These are phyloP conservation scores for Xerophyta viscosa DNA, from an alignment of 106 monocot species.

Conservation along the genomic window DNA sequence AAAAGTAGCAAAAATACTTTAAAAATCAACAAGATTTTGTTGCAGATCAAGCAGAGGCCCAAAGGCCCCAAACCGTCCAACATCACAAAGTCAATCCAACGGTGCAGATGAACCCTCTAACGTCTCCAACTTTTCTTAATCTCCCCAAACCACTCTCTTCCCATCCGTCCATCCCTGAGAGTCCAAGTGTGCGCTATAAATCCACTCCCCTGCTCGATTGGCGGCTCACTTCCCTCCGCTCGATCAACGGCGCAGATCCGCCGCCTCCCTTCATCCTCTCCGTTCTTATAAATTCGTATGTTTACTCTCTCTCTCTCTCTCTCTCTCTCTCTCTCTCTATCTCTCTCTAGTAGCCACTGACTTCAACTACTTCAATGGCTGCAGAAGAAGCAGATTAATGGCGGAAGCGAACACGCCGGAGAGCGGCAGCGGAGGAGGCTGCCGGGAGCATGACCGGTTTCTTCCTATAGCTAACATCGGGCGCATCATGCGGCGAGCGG, in stretches of 20 bases:
- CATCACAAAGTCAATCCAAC: no score
- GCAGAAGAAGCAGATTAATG: neutral
- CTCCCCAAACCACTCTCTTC: no score
- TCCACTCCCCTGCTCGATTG: no score
- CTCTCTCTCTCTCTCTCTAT: neutral
- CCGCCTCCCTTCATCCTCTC: neutral
- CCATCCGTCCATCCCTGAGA: no score
- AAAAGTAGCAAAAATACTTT: no score
- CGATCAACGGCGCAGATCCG: constrained; percentile 1
- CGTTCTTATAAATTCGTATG: neutral
- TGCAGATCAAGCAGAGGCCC: no score
- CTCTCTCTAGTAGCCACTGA: neutral
- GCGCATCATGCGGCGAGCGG: constrained; percentile 54
- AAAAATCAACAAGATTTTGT: no score
- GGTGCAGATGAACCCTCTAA: no score
- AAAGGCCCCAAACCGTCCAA: no score
- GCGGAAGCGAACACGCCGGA: constrained; percentile 40
- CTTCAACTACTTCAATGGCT: neutral
- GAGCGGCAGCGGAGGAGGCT: constrained; percentile 21
- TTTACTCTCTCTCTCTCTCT: neutral
- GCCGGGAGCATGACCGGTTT: constrained; percentile 56
- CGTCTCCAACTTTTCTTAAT: no score
- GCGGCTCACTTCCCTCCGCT: no score
- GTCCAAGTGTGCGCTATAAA: no score
- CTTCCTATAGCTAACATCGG: constrained; percentile 65